Conservation (phyloP, 108 stramenopile species). For the Pseudonitzschia multiseries region DNA sequence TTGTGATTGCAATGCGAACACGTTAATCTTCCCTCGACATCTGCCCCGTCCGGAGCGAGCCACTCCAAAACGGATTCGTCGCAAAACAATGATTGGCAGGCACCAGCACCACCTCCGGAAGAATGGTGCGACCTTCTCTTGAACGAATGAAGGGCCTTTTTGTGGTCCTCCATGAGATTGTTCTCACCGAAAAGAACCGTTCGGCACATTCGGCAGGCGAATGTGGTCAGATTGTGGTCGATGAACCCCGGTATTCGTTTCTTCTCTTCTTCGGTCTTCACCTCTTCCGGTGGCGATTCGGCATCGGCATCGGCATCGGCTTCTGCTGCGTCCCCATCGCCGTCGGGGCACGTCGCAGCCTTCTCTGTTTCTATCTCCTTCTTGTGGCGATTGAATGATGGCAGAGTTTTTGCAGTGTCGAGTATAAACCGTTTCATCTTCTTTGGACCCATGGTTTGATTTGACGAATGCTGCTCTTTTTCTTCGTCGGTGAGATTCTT, state of each 20-base stretch:
- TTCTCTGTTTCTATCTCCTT: slow-evolving; percentile 10
- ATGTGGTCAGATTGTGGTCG: slow-evolving; percentile 40
- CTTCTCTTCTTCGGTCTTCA: background rate
- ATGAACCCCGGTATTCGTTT: background rate
- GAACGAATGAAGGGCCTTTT: slow-evolving; percentile 24
- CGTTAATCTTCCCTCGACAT: slow-evolving; percentile 65
- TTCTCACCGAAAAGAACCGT: slow-evolving; percentile 61
- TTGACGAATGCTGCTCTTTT: slow-evolving; percentile 39
- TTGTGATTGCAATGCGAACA: slow-evolving; percentile 77
- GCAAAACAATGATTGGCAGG: slow-evolving; percentile 65
- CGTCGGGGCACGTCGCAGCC: slow-evolving; percentile 1
- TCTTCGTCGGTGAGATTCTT: slow-evolving; percentile 44
- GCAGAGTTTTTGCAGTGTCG: slow-evolving; percentile 8
- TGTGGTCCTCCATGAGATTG: slow-evolving; percentile 54
- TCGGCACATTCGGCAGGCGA: slow-evolving; percentile 76
- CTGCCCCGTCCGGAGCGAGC: slow-evolving; percentile 44
- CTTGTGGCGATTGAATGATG: background rate
- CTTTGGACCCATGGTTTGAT: slow-evolving; percentile 62
- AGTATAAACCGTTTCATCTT: slow-evolving; percentile 73
- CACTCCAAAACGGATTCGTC: slow-evolving; percentile 39
- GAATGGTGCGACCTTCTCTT: slow-evolving; percentile 1
- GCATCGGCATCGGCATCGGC: slow-evolving; percentile 11
- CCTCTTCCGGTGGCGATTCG: slow-evolving; percentile 9
- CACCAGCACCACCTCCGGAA: background rate
- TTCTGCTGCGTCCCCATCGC: background rate